Evolutionary conservation across 1,284 basidiomycete genomes (phyloP).

Genomic region (Phellopilus nigrolimitatus): DNA sequence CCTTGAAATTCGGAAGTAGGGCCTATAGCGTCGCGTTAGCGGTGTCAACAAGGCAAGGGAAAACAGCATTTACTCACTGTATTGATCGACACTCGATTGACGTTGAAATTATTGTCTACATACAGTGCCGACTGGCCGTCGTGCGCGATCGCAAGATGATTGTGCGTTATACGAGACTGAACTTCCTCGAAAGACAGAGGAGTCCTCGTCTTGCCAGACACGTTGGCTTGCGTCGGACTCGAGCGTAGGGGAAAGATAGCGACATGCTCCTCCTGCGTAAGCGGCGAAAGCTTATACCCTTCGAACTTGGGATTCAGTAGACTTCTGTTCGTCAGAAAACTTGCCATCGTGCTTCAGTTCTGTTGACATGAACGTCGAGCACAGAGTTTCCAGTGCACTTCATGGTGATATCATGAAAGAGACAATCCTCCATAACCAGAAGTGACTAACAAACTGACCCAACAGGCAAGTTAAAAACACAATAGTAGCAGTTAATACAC

Average conservation of each 20-base stretch:
- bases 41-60: conserved; percentile 19
- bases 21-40: conserved; percentile 39
- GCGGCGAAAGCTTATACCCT: conserved; percentile 68
- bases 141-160: conserved; percentile 62
- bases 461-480: neutral
- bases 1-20: conserved; percentile 48
- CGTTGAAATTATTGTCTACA: conserved; percentile 62
- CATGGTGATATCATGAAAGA: neutral
- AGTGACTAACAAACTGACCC: neutral
- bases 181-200: conserved; percentile 77
- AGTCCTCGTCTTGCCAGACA: conserved; percentile 42
- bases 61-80: conserved; percentile 39
- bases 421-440: neutral
- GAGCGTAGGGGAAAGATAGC: conserved; percentile 46
- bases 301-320: conserved; percentile 83
- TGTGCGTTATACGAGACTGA: conserved; percentile 78
- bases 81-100: conserved; percentile 57
- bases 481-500: conserved; percentile 1
- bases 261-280: conserved; percentile 52
- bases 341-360: conserved; percentile 12
- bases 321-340: conserved; percentile 36
- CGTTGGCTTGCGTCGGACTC: conserved; percentile 54
- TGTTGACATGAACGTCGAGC: neutral
- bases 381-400: neutral
- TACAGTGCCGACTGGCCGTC: conserved; percentile 55